Conservation (phyloP, 75 land plant genomes). For the Azolla pinnata region DNA sequence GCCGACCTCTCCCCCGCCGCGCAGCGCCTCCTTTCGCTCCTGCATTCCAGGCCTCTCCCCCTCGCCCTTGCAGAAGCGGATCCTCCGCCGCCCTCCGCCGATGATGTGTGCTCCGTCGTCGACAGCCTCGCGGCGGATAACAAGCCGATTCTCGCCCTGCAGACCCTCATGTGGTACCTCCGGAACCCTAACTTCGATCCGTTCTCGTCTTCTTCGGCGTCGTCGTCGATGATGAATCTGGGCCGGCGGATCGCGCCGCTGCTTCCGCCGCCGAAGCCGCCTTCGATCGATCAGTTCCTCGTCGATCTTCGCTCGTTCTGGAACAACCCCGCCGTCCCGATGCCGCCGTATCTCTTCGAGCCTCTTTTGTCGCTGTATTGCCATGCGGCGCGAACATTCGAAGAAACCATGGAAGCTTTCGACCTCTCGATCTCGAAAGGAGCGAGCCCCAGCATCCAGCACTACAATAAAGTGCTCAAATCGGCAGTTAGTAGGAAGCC, state of each 20-base stretch:
- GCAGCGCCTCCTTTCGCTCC: too few relatives aligned
- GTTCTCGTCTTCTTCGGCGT: too few relatives aligned
- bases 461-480: neutral
- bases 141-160: too few relatives aligned
- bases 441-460: neutral
- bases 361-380: constrained; percentile 5
- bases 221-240: too few relatives aligned
- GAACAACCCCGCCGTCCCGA: neutral
- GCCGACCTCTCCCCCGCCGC: too few relatives aligned
- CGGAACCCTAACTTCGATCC: neutral
- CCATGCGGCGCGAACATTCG: neutral
- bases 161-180: neutral
- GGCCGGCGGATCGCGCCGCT: neutral
- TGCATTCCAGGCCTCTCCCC: too few relatives aligned
- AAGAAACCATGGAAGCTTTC: neutral
- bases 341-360: neutral
- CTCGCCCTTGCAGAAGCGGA: too few relatives aligned
- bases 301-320: neutral
- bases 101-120: too few relatives aligned
- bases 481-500: constrained; percentile 3
- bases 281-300: constrained; percentile 1
- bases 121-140: too few relatives aligned
- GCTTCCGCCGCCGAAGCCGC: neutral
- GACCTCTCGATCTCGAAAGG: neutral
- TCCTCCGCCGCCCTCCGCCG: too few relatives aligned